Conservation (phyloP, 2,329 filamentous ascomycete species). For the Aspergillus sp. region DNA sequence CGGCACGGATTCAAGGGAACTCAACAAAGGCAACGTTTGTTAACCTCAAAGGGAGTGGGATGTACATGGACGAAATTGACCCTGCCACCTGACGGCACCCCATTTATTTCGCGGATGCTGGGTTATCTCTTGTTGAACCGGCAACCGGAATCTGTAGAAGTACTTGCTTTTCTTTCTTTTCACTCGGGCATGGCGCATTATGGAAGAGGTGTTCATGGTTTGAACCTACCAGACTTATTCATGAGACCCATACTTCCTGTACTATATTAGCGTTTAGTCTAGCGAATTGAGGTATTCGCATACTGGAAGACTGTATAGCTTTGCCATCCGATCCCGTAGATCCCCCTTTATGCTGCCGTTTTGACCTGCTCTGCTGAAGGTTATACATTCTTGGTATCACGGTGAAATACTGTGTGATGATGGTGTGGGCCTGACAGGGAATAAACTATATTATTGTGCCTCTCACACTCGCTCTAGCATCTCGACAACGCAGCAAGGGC, state of each 20-base stretch:
- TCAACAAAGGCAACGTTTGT: conserved; percentile 24
- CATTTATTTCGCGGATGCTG: neutral
- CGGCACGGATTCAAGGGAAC: conserved; percentile 26
- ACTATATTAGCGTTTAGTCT: neutral
- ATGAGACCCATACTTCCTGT: neutral
- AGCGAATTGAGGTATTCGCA: neutral
- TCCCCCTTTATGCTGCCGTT: neutral
- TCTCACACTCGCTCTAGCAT: too few relatives aligned
- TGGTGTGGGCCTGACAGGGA: too few relatives aligned
- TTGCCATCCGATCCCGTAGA: neutral
- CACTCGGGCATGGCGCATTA: neutral
- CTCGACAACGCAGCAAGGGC: too few relatives aligned
- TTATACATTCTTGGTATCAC: neutral
- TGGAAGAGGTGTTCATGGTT: neutral
- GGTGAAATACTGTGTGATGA: neutral
- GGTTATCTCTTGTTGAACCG: neutral
- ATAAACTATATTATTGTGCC: too few relatives aligned
- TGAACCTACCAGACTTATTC: neutral
- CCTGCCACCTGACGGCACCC: conserved; percentile 2
- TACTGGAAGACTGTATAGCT: neutral
- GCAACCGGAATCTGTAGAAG: neutral
- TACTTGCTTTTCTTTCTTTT: neutral
- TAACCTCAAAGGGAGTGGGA: conserved; percentile 31
- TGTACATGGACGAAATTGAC: conserved; percentile 34
- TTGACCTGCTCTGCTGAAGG: neutral